phyloP scores from a whole-genome alignment of 805 yeast genomes.

The Metschnikowia orientalis region DNA sequence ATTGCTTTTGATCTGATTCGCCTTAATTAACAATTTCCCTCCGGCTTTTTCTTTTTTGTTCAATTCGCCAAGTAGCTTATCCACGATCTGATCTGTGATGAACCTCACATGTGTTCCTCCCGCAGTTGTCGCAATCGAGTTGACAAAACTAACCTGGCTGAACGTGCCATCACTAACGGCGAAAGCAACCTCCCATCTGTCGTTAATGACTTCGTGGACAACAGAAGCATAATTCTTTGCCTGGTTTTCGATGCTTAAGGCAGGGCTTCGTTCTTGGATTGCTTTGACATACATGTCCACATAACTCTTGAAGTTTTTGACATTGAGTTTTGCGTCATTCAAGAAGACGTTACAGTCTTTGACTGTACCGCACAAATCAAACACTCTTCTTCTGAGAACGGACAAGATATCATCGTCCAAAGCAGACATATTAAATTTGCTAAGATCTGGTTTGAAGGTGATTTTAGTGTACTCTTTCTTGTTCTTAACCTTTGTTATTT shows the following conservation, averaged over 20 bases:
- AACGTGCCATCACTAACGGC: constrained; percentile 87
- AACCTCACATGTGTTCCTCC: constrained; percentile 96
- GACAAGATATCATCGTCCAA: constrained; percentile 80
- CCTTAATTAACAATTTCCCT: constrained; percentile 67
- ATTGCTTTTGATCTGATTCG: constrained; percentile 83
- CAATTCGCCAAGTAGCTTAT: constrained; percentile 66
- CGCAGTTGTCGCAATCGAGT: constrained; percentile 93
- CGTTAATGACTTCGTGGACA: constrained; percentile 75
- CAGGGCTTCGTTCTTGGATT: constrained; percentile 48
- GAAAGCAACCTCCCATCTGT: constrained; percentile 95
- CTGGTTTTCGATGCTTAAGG: constrained; percentile 21
- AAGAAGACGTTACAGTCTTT: constrained; percentile 73
- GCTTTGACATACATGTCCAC: constrained; percentile 88
- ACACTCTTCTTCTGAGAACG: constrained; percentile 88
- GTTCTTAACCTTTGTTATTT: constrained; percentile 53
- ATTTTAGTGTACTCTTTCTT: constrained; percentile 80
- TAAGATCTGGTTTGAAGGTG: constrained; percentile 82
- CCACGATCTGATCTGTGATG: constrained; percentile 78
- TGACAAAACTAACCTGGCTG: constrained; percentile 94
- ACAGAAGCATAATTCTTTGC: constrained; percentile 43
- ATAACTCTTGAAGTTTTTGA: constrained; percentile 77
- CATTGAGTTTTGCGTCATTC: constrained; percentile 66
- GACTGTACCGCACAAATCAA: constrained; percentile 92
- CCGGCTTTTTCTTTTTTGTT: constrained; percentile 61
- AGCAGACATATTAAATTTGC: constrained; percentile 77